Evolutionary conservation across 768 basidiomycete genomes (phyloP).

Genomic region (Tricholoma matsutake): DNA sequence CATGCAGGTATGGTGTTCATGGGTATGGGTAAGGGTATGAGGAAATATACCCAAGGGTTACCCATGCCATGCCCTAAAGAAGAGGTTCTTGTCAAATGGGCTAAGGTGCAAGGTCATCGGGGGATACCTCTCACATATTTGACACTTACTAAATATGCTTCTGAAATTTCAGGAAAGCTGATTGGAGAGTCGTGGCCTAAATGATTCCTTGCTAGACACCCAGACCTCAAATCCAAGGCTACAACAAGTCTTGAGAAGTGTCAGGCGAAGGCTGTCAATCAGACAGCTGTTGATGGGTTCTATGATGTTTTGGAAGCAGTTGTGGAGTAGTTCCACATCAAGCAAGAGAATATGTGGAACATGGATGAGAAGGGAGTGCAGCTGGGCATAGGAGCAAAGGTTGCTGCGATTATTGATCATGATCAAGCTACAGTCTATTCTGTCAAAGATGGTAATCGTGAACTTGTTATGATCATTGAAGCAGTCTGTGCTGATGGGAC

Average conservation of each 20-base stretch:
- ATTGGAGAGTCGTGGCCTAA: slow-evolving; percentile 16
- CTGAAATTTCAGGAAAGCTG: slow-evolving; percentile 12
- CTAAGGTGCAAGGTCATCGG: slow-evolving; percentile 15
- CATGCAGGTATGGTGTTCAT: no score
- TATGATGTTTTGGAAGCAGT: neutral
- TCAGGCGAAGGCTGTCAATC: neutral
- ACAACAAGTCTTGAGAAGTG: neutral
- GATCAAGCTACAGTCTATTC: slow-evolving; percentile 7
- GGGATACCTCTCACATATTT: slow-evolving; percentile 14
- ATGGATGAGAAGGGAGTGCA: slow-evolving; percentile 27
- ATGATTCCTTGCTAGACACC: slow-evolving; percentile 14
- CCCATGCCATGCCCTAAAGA: slow-evolving; percentile 14
- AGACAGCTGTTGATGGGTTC: no score
- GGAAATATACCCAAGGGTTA: slow-evolving; percentile 2
- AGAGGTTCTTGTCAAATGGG: slow-evolving; percentile 21
- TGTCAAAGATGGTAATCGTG: slow-evolving; percentile 23
- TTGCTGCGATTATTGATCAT: slow-evolving; percentile 11
- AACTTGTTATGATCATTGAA: slow-evolving; percentile 47
- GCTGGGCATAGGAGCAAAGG: slow-evolving; percentile 17
- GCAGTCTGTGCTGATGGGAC: slow-evolving; percentile 40
- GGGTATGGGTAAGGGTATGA: no score
- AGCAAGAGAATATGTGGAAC: neutral
- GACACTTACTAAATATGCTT: neutral
- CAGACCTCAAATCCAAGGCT: slow-evolving; percentile 11
- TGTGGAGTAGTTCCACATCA: neutral